These are phyloP conservation scores for Microglena sp. DNA, from an alignment of 139 green algal species.

Conservation along the genomic window DNA sequence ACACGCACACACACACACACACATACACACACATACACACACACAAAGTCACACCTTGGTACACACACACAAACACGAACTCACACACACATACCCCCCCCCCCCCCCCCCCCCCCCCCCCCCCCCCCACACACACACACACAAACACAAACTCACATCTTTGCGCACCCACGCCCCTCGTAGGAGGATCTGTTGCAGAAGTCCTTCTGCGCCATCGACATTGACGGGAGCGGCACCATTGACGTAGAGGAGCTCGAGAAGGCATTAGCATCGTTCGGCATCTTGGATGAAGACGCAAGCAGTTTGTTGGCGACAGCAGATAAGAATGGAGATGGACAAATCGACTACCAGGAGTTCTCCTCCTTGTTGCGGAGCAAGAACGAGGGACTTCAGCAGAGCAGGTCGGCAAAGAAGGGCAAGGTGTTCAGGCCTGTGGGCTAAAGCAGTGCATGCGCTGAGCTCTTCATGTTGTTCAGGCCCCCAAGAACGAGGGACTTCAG, in stretches of 20 bases:
- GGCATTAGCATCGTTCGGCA: slow-evolving; percentile 50
- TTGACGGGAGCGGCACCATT: slow-evolving; percentile 54
- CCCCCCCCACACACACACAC: no score
- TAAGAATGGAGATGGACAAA: slow-evolving; percentile 7
- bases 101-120: no score
- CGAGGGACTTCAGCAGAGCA: neutral
- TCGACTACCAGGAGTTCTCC: slow-evolving; percentile 12
- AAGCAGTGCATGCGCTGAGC: no score
- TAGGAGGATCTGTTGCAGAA: slow-evolving; percentile 63
- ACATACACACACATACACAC: no score
- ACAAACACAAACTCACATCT: no score
- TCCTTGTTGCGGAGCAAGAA: slow-evolving; percentile 11
- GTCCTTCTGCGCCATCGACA: slow-evolving; percentile 65
- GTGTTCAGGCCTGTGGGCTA: no score
- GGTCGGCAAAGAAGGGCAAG: no score
- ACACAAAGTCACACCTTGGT: neutral
- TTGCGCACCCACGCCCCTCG: neutral
- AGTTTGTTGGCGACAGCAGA: slow-evolving; percentile 3
- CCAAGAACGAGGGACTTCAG: slow-evolving; percentile 7
- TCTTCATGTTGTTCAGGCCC: no score
- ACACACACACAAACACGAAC: slow-evolving; percentile 3
- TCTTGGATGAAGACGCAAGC: neutral
- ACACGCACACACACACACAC: no score
- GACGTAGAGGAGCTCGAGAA: slow-evolving; percentile 42
- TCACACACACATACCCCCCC: no score